Evolutionary conservation across 2,329 filamentous ascomycete species (phyloP), one percentile per base, ranked within the genome.

Genomic region (Microdochium trichocladiopsis): DNA sequence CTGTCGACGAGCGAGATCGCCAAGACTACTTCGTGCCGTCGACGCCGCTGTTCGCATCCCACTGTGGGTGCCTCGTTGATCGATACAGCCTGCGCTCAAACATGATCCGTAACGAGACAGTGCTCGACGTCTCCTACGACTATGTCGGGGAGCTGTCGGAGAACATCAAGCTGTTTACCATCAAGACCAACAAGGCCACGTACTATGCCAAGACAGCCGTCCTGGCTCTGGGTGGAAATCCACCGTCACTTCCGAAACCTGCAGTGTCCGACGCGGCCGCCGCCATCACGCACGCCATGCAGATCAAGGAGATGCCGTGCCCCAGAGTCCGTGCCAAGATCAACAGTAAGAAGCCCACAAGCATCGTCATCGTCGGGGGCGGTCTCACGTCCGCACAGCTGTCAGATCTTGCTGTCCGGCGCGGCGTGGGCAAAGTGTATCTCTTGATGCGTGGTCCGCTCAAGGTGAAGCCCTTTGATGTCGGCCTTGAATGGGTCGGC

Each of bases 371-470:
- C 9, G 75, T 93, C 4, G 87, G 87, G 2, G 89, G 88, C 1
- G 89, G 89, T 0, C 69, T 93, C 3, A 91, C 88, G 0, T 88
- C 86, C 22, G 86, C 87, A 0, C 89, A 93, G 63, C 73, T 92
- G 18, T 76, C 82, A 0, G 86, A 90, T 61, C 73, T 87, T 48
- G 82, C 82, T 1, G 69, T 91, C 53, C 76, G 79, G 9, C 74
- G 75, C 23, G 86, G 87, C 0, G 83, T 89, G 1, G 76, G 72
- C 1, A 86, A 83, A 56, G 83, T 92, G 0, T 88, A 79, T 73
- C 79, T 88, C 50, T 62, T 93, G 24, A 84, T 91, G 78, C 77
- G 89, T 0, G 74, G 78, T 0, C 68, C 72, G 0, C 60, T 78
- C 12, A 71, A 73, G 58, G 77, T 90, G 49, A 93, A 93, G 67